Conservation (phyloP, 139 green algal species). For the Chlamydomonas eustigma region DNA sequence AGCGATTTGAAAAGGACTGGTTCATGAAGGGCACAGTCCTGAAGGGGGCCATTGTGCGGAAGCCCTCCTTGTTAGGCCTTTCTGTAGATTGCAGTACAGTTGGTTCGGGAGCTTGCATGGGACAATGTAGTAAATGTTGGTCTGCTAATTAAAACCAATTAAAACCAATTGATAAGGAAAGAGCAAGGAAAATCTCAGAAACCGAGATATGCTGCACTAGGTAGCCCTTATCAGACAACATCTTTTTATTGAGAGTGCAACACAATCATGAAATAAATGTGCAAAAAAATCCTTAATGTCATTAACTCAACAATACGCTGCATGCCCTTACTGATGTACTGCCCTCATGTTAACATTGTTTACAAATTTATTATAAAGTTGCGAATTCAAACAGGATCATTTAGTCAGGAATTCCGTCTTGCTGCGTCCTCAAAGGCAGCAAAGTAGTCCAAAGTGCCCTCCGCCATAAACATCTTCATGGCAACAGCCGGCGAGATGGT, state of each 20-base stretch:
- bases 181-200: too few relatives aligned
- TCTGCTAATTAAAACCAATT: constrained; percentile 1
- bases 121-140: constrained; percentile 5
- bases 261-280: too few relatives aligned
- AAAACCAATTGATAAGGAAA: too few relatives aligned
- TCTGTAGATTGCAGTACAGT: constrained; percentile 3
- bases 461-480: constrained; percentile 32
- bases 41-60: background rate
- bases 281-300: too few relatives aligned
- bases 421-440: constrained; percentile 27
- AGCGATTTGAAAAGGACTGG: constrained; percentile 3
- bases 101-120: background rate
- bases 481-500: constrained; percentile 56
- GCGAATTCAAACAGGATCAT: too few relatives aligned
- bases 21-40: constrained; percentile 9
- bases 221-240: too few relatives aligned
- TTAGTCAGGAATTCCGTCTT: constrained; percentile 18
- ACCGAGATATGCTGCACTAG: too few relatives aligned
- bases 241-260: too few relatives aligned
- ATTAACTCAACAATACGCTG: too few relatives aligned
- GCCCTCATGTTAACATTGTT: too few relatives aligned
- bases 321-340: too few relatives aligned
- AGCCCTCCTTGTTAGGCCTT: background rate
- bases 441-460: constrained; percentile 22
- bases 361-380: too few relatives aligned